phyloP scores from a whole-genome alignment of 371 early-diverging fungal species.

The Phascolomyces articulosus region DNA sequence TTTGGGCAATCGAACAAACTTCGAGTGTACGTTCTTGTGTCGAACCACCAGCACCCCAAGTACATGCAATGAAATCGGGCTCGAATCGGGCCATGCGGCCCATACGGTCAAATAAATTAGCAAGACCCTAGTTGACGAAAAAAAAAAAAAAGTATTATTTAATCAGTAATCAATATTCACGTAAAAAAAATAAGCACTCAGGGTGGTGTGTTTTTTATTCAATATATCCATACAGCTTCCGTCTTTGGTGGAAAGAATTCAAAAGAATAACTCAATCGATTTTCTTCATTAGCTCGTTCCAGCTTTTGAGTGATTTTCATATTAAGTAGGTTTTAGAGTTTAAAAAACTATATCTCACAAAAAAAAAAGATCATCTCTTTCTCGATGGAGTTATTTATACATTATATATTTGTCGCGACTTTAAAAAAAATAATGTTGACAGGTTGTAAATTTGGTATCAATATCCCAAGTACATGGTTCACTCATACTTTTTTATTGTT shows the following conservation, averaged over 20 bases:
- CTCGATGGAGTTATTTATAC: background rate
- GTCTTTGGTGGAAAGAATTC: slow-evolving; percentile 99
- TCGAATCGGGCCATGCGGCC: slow-evolving; percentile 83
- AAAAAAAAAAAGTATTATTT: background rate
- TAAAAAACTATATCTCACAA: background rate
- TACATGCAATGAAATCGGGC: slow-evolving; percentile 92
- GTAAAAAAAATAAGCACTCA: background rate
- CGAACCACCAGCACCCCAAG: slow-evolving; percentile 97
- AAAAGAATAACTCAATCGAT: slow-evolving; percentile 75
- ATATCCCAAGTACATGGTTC: background rate
- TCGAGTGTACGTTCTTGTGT: slow-evolving; percentile 86
- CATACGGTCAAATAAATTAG: slow-evolving; percentile 91
- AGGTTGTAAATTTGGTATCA: background rate
- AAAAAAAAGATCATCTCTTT: background rate
- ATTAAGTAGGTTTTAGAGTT: background rate
- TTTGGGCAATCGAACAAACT: slow-evolving; percentile 83
- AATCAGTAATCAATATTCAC: too few species aligned
- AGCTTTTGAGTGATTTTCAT: slow-evolving; percentile 72
- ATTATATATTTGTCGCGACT: background rate
- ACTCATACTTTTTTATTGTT: too few species aligned
- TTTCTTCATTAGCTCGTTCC: slow-evolving; percentile 35
- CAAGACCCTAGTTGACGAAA: slow-evolving; percentile 65
- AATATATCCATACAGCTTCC: slow-evolving; percentile 76
- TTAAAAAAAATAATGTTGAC: slow-evolving; percentile 1
- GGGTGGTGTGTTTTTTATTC: too few species aligned